Conservation (phyloP, 2,329 filamentous ascomycete species). For the Coniochaeta sp. region DNA sequence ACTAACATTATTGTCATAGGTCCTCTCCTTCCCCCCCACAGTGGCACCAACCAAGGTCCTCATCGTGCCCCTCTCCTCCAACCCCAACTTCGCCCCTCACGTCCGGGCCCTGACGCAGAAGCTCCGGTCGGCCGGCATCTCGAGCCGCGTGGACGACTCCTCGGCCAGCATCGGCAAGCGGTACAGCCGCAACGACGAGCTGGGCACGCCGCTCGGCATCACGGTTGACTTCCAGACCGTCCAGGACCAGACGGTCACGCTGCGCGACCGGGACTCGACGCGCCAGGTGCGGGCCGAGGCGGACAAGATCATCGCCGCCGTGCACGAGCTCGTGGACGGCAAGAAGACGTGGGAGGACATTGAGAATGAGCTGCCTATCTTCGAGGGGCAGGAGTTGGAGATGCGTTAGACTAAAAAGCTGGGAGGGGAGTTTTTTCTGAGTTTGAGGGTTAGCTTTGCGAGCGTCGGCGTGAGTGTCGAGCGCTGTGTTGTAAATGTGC, state of each 20-base stretch:
- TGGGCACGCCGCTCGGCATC: constrained; percentile 88
- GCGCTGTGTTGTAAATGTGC: background rate
- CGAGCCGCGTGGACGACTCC: constrained; percentile 83
- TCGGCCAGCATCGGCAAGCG: constrained; percentile 91
- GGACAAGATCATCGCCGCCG: constrained; percentile 73
- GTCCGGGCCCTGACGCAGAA: constrained; percentile 66
- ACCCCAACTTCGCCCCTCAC: constrained; percentile 73
- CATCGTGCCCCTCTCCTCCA: constrained; percentile 79
- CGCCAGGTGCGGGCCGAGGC: constrained; percentile 82
- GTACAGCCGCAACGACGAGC: constrained; percentile 90
- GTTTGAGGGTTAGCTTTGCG: background rate
- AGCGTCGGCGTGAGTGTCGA: background rate
- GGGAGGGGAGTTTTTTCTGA: background rate
- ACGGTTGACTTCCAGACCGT: constrained; percentile 95
- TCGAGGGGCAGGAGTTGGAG: constrained; percentile 67
- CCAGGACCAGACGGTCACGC: constrained; percentile 77
- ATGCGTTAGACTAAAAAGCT: background rate
- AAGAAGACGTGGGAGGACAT: constrained; percentile 61
- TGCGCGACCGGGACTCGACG: constrained; percentile 85
- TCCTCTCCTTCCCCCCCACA: constrained; percentile 47
- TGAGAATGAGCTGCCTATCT: constrained; percentile 70
- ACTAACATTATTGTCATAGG: constrained; percentile 22
- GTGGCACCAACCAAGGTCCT: constrained; percentile 95
- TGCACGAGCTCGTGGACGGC: constrained; percentile 41
- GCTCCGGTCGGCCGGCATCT: constrained; percentile 69